Conservation (phyloP, 768 basidiomycete genomes). For the Lactarius deliciosus region DNA sequence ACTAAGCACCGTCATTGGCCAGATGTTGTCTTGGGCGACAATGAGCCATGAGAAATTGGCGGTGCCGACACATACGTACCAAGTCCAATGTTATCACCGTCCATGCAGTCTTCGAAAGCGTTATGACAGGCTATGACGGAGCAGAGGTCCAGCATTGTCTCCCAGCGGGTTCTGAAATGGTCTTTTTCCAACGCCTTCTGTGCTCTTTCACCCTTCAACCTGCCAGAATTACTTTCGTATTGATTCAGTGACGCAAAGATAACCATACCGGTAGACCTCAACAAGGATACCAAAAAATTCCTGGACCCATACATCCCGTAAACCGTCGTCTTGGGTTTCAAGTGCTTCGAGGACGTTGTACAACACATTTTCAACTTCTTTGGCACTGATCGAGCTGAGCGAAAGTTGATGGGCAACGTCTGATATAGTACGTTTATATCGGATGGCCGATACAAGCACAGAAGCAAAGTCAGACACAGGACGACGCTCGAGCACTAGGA, state of each 20-base stretch:
- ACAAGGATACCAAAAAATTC: conserved; percentile 53
- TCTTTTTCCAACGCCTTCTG: conserved; percentile 41
- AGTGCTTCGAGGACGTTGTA: conserved; percentile 47
- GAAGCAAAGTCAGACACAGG: conserved; percentile 27
- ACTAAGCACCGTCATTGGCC: conserved; percentile 66
- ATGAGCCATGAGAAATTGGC: conserved; percentile 5
- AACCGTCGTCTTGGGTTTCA: conserved; percentile 44
- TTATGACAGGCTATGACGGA: conserved; percentile 57
- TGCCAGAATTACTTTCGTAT: conserved; percentile 27
- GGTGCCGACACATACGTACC: conserved; percentile 42
- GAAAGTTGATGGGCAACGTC: conserved; percentile 62
- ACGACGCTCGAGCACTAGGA: conserved; percentile 17
- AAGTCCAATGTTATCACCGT: conserved; percentile 60
- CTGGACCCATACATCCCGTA: conserved; percentile 43
- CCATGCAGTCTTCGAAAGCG: conserved; percentile 68
- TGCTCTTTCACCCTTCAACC: conserved; percentile 37
- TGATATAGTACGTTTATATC: conserved; percentile 50
- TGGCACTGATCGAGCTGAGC: conserved; percentile 40
- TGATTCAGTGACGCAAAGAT: conserved; percentile 4
- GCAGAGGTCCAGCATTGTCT: conserved; percentile 63
- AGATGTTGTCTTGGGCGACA: conserved; percentile 55
- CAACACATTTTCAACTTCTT: conserved; percentile 49
- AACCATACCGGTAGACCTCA: conserved; percentile 40
- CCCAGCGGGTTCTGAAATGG: conserved; percentile 49
- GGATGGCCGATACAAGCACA: conserved; percentile 44